Percentiles rank a stretch among this genome's conserved stretches.
phyloP scores from a whole-genome alignment of 2,329 filamentous ascomycete species.

The Colletotrichum godetiae region DNA sequence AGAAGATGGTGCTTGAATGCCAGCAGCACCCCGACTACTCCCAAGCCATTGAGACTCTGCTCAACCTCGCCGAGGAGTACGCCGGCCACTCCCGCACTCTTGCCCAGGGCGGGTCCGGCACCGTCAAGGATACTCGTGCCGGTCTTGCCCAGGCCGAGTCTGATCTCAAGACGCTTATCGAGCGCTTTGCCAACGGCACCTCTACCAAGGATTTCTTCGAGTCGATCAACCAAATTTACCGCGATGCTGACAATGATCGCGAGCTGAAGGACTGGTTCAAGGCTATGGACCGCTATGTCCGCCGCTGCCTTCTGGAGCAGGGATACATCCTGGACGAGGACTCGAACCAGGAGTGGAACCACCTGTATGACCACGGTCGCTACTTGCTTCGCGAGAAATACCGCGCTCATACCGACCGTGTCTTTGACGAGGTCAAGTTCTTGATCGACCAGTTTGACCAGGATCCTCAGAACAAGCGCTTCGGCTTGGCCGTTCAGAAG shows the following conservation, averaged over 20 bases:
- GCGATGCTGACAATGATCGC: conserved; percentile 85
- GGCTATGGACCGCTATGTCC: conserved; percentile 79
- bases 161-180: conserved; percentile 87
- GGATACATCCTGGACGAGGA: conserved; percentile 89
- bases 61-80: conserved; percentile 88
- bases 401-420: conserved; percentile 83
- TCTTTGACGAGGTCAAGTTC: conserved; percentile 92
- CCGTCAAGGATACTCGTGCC: conserved; percentile 79
- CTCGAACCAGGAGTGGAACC: conserved; percentile 85
- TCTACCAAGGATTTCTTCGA: conserved; percentile 88
- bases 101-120: conserved; percentile 71
- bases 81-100: conserved; percentile 77
- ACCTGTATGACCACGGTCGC: conserved; percentile 85
- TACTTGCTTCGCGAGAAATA: conserved; percentile 92
- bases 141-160: conserved; percentile 78
- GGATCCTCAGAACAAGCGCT: conserved; percentile 86
- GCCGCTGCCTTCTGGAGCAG: conserved; percentile 86
- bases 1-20: conserved; percentile 97
- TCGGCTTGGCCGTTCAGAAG: conserved; percentile 80
- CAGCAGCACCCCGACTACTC: conserved; percentile 96
- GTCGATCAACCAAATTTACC: conserved; percentile 86
- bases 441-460: conserved; percentile 88
- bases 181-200: conserved; percentile 95
- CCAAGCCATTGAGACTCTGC: conserved; percentile 87
- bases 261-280: conserved; percentile 94